These are phyloP conservation scores for Zea mays DNA, from an alignment of 176 grass and related monocot genomes.

Conservation along the genomic window Zm-B73-REFERENCE-NAM-5.0 NC_050097.1:31717501-31718000, in stretches of 20 bases:
- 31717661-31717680: constrained; percentile 3
- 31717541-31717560: constrained; percentile 43
- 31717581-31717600: constrained; percentile 28
- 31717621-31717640: constrained; percentile 16
- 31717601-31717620: constrained; percentile 32
- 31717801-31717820: background rate
- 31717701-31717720: constrained; percentile 30
- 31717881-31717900: constrained; percentile 2
- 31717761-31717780: background rate
- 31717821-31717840: background rate
- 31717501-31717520: constrained; percentile 44
- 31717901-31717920: constrained; percentile 18
- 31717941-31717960: constrained; percentile 20
- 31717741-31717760: background rate
- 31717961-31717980: constrained; percentile 48
- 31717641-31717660: background rate
- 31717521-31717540: constrained; percentile 28
- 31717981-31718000: constrained; percentile 40
- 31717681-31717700: background rate
- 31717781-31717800: constrained; percentile 2
- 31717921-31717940: constrained; percentile 32
- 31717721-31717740: background rate
- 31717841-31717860: background rate
- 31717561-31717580: constrained; percentile 42
- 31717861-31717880: constrained; percentile 11